Base-by-base conservation (phyloP, 2,329 filamentous ascomycete species). In the Fusarium longipes region DNA sequence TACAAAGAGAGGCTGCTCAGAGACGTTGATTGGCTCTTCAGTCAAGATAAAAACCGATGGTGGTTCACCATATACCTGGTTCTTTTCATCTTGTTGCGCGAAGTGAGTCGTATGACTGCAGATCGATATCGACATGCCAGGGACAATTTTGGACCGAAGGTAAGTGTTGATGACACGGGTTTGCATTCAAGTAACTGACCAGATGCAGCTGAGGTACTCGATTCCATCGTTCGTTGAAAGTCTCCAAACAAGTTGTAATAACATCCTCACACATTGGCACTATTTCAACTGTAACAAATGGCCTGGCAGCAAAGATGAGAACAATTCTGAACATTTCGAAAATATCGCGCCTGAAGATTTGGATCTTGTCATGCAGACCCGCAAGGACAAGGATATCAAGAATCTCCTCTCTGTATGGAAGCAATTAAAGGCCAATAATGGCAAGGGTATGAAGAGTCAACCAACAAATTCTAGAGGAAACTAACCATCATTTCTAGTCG, bases 261-360 rank as follows among this genome's bases (percentile, higher is more conserved):
- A 80, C 50, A 74, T 85, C 27, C 79, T 86, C 2, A 73, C 76
- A 12, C 77, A 84, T 52, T 86, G 84, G 84, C 82, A 84, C 47
- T 86, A 85, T 66, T 86, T 80, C 72, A 82, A 81, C 56, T 77
- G 77, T 30, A 67, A 76, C 24, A 22, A 50, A 8, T 75, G 73
- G 73, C 73, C 76, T 3, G 24, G 55, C 8, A 47, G 47, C 2
- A 65, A 0, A 60, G 72, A 38, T 8, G 58, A 71, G 8, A 67
- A 70, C 5, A 63, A 65, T 43, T 70, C 72, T 40, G 69, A 73
- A 10, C 68, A 73, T 3, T 69, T 81, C 57, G 70, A 63, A n/a
- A 50, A 58, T 3, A 69, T 83, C 24, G 63, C 67, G 0, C 50
- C 72, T 0, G 65, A 77, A 4, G 76, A 85, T 54, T 61, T 73